Conservation (phyloP, 129 eudicot species). For the Apium graveolens region DNA sequence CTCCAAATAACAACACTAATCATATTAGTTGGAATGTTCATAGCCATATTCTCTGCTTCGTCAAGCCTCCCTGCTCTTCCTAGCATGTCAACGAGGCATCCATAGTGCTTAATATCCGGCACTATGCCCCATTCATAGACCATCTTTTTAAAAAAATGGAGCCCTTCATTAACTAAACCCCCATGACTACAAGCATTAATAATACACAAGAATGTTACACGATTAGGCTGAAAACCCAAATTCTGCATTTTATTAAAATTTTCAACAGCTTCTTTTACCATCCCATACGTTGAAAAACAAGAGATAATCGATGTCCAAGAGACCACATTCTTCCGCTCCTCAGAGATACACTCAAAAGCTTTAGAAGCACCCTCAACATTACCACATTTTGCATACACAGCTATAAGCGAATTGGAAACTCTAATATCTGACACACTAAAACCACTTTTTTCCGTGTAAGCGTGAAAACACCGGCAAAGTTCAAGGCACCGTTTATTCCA, state of each 20-base stretch:
- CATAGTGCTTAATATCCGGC: constrained; percentile 38
- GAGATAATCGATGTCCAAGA: constrained; percentile 46
- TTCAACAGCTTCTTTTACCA: constrained; percentile 37
- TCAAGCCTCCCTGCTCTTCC: constrained; percentile 43
- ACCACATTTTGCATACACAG: constrained; percentile 42
- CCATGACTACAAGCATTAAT: constrained; percentile 44
- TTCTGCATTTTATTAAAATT: constrained; percentile 25
- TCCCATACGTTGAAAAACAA: constrained; percentile 43
- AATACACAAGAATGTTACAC: constrained; percentile 36
- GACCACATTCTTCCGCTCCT: constrained; percentile 27
- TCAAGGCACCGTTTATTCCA: constrained; percentile 31
- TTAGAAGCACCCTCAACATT: constrained; percentile 27
- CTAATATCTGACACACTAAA: constrained; percentile 23
- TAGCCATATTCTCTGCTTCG: constrained; percentile 37
- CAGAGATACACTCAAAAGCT: constrained; percentile 23
- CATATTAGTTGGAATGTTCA: constrained; percentile 31
- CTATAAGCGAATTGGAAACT: constrained; percentile 32
- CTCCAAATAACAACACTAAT: constrained; percentile 62
- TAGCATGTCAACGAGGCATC: constrained; percentile 42
- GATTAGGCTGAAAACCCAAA: constrained; percentile 28
- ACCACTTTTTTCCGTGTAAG: constrained; percentile 37
- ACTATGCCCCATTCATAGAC: constrained; percentile 18
- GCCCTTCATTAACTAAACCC: constrained; percentile 45
- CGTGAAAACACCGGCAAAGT: constrained; percentile 29
- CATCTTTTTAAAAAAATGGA: constrained; percentile 32